Evolutionary conservation across 441 rosid genomes (phyloP).

Genomic region (Macaranga tanarius): DNA sequence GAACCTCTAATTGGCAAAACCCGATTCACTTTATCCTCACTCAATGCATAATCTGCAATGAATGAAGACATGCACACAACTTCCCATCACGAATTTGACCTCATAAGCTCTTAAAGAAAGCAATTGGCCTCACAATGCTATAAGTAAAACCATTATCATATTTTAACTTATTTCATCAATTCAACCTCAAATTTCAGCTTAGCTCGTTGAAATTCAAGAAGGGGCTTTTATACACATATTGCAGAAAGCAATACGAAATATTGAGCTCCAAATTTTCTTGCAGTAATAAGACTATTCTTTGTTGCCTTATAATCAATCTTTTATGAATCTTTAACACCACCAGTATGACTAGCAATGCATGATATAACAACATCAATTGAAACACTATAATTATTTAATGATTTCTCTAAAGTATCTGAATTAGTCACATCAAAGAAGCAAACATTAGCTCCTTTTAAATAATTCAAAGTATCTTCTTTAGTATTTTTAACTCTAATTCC

Average conservation of each 20-base stretch:
- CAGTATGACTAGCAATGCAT: slow-evolving; percentile 84
- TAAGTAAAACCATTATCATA: slow-evolving; percentile 49
- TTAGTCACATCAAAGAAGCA: slow-evolving; percentile 83
- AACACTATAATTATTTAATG: slow-evolving; percentile 42
- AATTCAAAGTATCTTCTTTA: slow-evolving; percentile 58
- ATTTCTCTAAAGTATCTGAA: slow-evolving; percentile 49
- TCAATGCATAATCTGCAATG: slow-evolving; percentile 70
- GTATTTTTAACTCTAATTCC: slow-evolving; percentile 64
- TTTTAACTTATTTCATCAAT: slow-evolving; percentile 45
- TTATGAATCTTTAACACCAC: slow-evolving; percentile 91
- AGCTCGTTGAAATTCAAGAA: slow-evolving; percentile 77
- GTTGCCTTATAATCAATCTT: slow-evolving; percentile 88
- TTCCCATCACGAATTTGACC: slow-evolving; percentile 93
- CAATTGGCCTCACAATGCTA: slow-evolving; percentile 88
- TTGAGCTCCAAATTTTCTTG: slow-evolving; percentile 63
- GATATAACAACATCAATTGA: slow-evolving; percentile 78
- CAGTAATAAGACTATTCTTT: slow-evolving; percentile 79
- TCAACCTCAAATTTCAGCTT: slow-evolving; percentile 77
- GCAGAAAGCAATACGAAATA: slow-evolving; percentile 87
- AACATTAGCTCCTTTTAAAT: slow-evolving; percentile 62
- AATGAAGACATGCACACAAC: slow-evolving; percentile 84
- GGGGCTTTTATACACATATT: slow-evolving; percentile 81
- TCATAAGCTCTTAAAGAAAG: slow-evolving; percentile 88
- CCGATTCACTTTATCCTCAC: slow-evolving; percentile 64
- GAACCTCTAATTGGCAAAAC: slow-evolving; percentile 92